Evolutionary conservation across 1,284 basidiomycete genomes (phyloP), one percentile per base, ranked within the genome.

Genomic region (Trametes versicolor): DNA sequence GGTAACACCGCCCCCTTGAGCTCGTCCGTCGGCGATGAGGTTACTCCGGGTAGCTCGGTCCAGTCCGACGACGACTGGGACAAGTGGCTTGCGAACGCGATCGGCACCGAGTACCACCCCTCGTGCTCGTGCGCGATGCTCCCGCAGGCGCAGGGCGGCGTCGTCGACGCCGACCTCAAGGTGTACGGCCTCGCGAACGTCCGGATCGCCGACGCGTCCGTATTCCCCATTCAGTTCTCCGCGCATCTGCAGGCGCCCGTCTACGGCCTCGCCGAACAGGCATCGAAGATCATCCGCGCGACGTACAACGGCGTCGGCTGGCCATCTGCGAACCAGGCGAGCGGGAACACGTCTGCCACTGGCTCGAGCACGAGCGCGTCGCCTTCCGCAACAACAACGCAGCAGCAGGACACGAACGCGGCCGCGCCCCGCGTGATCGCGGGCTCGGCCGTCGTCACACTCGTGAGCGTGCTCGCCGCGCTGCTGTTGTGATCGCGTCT

Each of bases 231-330:
- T 60, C 74, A 81, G 70, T 84, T 86, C 71, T 77, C 84, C 43
- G 81, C 83, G 17, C 85, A 87, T 74, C 75, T 85, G 66, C 78
- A 84, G 76, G 82, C 85, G 19, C 81, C 87, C 4, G 84, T 86
- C 2, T 95, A 91, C 73, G 92, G 89, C 32, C 79, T 92, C 52
- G 90, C 89, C 5, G 90, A 93, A 77, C 86, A 86, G 74, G 90
- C 85, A 0, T 83, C 89, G 6, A 82, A 83, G 51, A 80, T 92
- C 61, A 87, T 93, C 74, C 84, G 85, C 15, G 74, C 77, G 23
- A 73, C 77, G 50, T 81, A 81, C 73, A 81, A 82, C 65, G 77
- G 75, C 45, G 73, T 75, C 23, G 64, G 72, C 29, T 70, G 70
- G 43, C 72, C 76, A 45, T 66, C 67, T 5, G 69, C 69, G 21